Evolutionary conservation across 805 yeast genomes (phyloP).

Genomic region (Jamesozyma hellenica): DNA sequence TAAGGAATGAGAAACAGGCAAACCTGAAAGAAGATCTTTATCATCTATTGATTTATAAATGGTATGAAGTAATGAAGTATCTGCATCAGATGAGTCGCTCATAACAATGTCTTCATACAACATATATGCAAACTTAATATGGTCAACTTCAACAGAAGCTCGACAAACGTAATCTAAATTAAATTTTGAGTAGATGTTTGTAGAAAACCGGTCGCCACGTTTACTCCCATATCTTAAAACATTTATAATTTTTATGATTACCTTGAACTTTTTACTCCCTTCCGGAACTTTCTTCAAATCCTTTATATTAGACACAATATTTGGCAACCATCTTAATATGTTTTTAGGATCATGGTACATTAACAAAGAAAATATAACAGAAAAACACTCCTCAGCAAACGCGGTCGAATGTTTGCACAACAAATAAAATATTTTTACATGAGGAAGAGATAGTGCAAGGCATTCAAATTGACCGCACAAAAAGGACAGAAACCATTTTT

Average conservation of each 20-base stretch:
- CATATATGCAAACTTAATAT: conserved; percentile 27
- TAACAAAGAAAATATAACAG: conserved; percentile 7
- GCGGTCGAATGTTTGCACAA: background rate
- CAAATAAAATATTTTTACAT: conserved; percentile 5
- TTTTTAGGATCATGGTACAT: conserved; percentile 10
- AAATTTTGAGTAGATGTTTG: conserved; percentile 14
- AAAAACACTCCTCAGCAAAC: conserved; percentile 3
- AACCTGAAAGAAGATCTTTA: conserved; percentile 52
- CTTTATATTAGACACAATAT: background rate
- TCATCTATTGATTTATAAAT: conserved; percentile 51
- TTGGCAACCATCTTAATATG: conserved; percentile 8
- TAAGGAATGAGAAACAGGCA: conserved; percentile 49
- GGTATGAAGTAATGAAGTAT: conserved; percentile 10
- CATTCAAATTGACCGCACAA: conserved; percentile 4
- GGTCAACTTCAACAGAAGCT: conserved; percentile 11
- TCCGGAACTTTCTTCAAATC: conserved; percentile 4
- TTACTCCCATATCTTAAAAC: conserved; percentile 21
- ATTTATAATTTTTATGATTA: conserved; percentile 20
- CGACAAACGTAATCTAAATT: conserved; percentile 8
- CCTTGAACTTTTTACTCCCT: conserved; percentile 6
- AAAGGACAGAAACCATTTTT: conserved; percentile 7
- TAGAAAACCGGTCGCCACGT: conserved; percentile 9
- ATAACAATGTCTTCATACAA: conserved; percentile 28
- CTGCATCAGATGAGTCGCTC: conserved; percentile 4
- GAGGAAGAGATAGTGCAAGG: conserved; percentile 6